phyloP scores from a whole-genome alignment of 1,284 basidiomycete genomes.

The Ganoderma boninense region DNA sequence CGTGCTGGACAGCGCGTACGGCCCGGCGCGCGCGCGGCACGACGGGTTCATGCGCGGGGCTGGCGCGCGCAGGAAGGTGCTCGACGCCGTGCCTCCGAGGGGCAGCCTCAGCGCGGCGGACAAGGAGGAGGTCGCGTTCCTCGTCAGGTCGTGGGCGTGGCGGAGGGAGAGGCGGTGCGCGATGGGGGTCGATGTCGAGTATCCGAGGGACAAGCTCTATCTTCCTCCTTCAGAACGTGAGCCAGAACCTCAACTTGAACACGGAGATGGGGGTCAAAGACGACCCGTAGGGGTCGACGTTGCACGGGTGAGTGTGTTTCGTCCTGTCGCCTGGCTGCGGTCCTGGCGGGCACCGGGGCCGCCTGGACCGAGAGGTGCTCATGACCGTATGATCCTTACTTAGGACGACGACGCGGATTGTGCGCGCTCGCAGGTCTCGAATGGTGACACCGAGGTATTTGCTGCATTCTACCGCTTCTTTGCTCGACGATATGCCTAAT shows the following conservation, averaged over 20 bases:
- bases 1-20: conserved; percentile 62
- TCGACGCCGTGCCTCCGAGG: conserved; percentile 55
- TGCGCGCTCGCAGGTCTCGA: conserved; percentile 25
- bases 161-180: conserved; percentile 42
- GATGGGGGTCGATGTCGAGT: conserved; percentile 31
- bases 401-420: conserved; percentile 20
- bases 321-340: background rate
- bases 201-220: conserved; percentile 21
- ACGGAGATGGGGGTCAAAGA: background rate
- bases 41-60: conserved; percentile 67
- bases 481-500: conserved; percentile 11
- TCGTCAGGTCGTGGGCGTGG: conserved; percentile 64
- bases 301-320: background rate
- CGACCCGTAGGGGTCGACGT: background rate
- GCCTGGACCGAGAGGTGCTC: conserved; percentile 10
- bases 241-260: background rate
- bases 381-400: conserved; percentile 3
- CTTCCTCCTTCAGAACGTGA: background rate
- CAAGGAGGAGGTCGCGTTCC: conserved; percentile 55
- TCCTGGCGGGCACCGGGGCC: background rate
- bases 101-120: conserved; percentile 62
- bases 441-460: conserved; percentile 29
- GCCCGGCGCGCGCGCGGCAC: conserved; percentile 58
- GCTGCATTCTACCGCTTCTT: conserved; percentile 5
- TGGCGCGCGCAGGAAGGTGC: conserved; percentile 50